Percentiles rank a stretch among this genome's conserved stretches.
Evolutionary conservation across 345 rosid species (phyloP).

Genomic region (Fremontodendron californicum): DNA sequence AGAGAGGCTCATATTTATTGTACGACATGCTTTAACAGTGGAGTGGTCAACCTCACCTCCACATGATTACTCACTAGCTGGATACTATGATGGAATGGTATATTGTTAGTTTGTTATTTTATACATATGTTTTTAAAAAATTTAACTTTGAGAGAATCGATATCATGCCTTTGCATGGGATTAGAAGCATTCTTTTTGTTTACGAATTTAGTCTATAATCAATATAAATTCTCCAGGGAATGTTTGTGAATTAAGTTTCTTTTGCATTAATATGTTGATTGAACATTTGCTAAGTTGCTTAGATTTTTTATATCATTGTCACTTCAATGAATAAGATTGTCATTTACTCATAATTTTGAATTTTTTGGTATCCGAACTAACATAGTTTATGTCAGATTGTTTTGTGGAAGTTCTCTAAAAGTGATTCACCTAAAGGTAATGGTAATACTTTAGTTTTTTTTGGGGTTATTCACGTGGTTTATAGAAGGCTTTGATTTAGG

Average conservation of each 20-base stretch:
- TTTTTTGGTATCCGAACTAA: conserved; percentile 16
- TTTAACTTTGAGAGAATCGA: background rate
- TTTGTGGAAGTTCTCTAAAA: conserved; percentile 75
- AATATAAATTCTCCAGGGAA: background rate
- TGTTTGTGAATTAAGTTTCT: background rate
- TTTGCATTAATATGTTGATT: background rate
- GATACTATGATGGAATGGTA: conserved; percentile 97
- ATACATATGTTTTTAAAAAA: background rate
- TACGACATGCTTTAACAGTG: conserved; percentile 79
- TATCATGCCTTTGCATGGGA: background rate
- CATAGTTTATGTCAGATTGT: conserved; percentile 60
- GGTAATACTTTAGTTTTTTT: background rate
- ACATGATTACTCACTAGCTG: conserved; percentile 76
- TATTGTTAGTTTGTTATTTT: background rate
- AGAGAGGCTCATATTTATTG: conserved; percentile 9
- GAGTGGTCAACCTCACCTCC: conserved; percentile 75
- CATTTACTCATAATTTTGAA: background rate
- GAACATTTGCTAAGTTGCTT: background rate
- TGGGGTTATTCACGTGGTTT: background rate
- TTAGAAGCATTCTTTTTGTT: background rate
- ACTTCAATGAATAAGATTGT: background rate
- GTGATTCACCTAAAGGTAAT: conserved; percentile 54
- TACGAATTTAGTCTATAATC: background rate
- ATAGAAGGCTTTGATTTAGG: background rate
- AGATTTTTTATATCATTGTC: background rate